Evolutionary conservation across 805 yeast genomes (phyloP), one percentile per base, ranked within the genome.

Genomic region (Brettanomyces sp.): DNA sequence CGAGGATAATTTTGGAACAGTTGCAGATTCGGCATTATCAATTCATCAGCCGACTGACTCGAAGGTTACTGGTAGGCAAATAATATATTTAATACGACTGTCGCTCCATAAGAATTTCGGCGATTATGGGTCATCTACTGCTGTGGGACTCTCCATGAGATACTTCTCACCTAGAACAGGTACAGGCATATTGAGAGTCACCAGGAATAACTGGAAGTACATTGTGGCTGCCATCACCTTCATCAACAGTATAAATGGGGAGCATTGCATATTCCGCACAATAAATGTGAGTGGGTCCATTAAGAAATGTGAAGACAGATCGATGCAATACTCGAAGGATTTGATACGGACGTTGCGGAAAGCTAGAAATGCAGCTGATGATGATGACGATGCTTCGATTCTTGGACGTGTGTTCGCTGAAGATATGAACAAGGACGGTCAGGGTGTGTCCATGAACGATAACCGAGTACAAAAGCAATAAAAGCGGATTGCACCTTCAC

Each of bases 201-300:
- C 82, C 7, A 63, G 95, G 47, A 84, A 77, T 41, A 79, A 80
- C 47, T 74, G 70, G 43, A 77, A 80, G 39, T 54, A 75, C 3
- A 76, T 87, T 1, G 68, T 86, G 47, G 86, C 83, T 0, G 86
- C 95, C 0, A 60, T 91, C 49, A 66, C 79, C 1, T 60, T 80
- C 42, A 74, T 82, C 9, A 69, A 68, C 36, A 65, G 66, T 28
- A 55, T 88, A 3, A 79, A 72, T 14, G 78, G 73, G 22, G 57
- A 57, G 30, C 64, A 65, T 5, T 74, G 79, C 4, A 72, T 83
- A 9, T 61, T 89, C 13, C 70, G 80, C 45, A 81, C 85, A 28
- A 65, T 75, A 4, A 84, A 82, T 47, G 79, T 86, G 0, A 82
- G 95, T 56, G 98, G 96, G 0, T 88, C 96, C 0, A 89, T 90